Conservation (phyloP, 1,284 basidiomycete genomes). For the Papiliotrema fonsecae region DNA sequence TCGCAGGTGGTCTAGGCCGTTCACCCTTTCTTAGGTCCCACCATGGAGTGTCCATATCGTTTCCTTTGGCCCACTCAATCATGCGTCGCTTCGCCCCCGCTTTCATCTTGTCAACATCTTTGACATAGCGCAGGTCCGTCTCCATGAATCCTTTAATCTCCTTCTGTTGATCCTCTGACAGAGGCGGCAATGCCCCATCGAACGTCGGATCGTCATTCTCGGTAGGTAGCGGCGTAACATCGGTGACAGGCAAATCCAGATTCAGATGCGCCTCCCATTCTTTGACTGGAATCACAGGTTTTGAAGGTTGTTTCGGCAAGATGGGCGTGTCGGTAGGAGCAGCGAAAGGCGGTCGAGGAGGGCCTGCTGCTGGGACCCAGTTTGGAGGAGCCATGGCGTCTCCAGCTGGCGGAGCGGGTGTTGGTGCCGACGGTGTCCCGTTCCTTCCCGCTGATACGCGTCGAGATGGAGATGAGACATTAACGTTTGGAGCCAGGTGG, state of each 20-base stretch:
- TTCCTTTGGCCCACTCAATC: constrained; percentile 49
- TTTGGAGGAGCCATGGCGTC: constrained; percentile 32
- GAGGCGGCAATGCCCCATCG: constrained; percentile 54
- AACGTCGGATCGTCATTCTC: constrained; percentile 50
- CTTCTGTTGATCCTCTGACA: constrained; percentile 53
- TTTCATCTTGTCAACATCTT: constrained; percentile 37
- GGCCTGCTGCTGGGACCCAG: constrained; percentile 27
- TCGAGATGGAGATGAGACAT: too few relatives aligned
- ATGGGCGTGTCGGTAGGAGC: constrained; percentile 23
- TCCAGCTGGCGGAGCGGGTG: constrained; percentile 10
- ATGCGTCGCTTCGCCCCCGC: constrained; percentile 32
- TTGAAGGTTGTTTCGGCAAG: constrained; percentile 38
- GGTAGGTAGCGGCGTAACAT: constrained; percentile 61
- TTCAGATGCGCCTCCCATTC: constrained; percentile 48
- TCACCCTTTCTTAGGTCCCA: constrained; percentile 41
- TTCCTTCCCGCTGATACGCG: neutral
- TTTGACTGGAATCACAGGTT: constrained; percentile 40
- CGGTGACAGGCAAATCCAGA: constrained; percentile 61
- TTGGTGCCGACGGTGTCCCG: constrained; percentile 7
- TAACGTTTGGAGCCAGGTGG: neutral
- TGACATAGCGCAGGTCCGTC: constrained; percentile 53
- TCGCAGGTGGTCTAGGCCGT: constrained; percentile 27
- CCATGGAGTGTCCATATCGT: constrained; percentile 48
- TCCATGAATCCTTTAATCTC: constrained; percentile 56
- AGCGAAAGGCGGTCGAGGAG: constrained; percentile 1